Conservation (phyloP, 257 asterid genomes). For the Craterostigma plantagineum region DNA sequence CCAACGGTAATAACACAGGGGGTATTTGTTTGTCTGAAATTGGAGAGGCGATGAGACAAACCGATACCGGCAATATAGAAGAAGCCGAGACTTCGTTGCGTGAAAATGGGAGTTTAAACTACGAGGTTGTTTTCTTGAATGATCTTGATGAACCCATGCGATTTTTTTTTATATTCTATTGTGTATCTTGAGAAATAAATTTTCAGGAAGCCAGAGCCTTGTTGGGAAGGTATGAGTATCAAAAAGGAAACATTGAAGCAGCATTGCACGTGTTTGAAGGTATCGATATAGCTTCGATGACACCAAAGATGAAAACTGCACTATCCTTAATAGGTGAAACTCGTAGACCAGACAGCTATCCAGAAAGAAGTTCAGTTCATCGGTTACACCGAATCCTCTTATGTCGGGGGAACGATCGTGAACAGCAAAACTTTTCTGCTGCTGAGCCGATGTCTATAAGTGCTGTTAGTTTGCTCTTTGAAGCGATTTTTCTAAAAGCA, state of each 20-base stretch:
- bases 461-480: slow-evolving; percentile 21
- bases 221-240: slow-evolving; percentile 83
- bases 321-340: slow-evolving; percentile 38
- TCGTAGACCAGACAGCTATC: slow-evolving; percentile 31
- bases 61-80: slow-evolving; percentile 62
- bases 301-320: slow-evolving; percentile 57
- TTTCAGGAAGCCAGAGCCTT: slow-evolving; percentile 93
- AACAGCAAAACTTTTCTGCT: too few relatives aligned
- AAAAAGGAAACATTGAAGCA: slow-evolving; percentile 77
- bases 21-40: slow-evolving; percentile 34
- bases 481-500: slow-evolving; percentile 70
- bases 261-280: slow-evolving; percentile 92
- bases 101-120: slow-evolving; percentile 60
- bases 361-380: too few relatives aligned
- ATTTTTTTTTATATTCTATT: not conserved
- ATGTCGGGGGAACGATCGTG: too few relatives aligned
- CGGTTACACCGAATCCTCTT: not conserved
- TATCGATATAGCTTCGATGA: slow-evolving; percentile 56
- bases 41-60: slow-evolving; percentile 39
- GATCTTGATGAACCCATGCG: not conserved
- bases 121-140: slow-evolving; percentile 31
- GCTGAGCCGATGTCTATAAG: not conserved
- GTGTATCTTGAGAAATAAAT: not conserved
- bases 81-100: slow-evolving; percentile 82
- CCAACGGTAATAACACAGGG: slow-evolving; percentile 25